Evolutionary conservation across 306 rosid species (phyloP), one percentile per base, ranked within the genome.

Genomic region (Coriaria nepalensis): DNA sequence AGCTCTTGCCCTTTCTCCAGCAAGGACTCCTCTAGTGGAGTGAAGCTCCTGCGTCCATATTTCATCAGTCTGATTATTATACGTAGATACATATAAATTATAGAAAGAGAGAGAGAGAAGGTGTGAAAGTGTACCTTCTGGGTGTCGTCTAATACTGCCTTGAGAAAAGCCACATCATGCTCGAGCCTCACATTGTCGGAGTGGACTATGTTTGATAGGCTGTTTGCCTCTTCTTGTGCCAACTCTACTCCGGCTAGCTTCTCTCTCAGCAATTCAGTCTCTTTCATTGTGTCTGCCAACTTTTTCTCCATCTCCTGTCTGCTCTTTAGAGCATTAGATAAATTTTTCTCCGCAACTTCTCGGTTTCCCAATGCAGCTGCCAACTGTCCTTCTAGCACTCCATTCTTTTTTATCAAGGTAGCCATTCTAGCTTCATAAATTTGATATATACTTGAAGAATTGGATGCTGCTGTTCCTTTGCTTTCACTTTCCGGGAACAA

Each of bases 141-240:
- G 9, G 95, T 90, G 63, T 90, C 98, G 48, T 90, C 98, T 55
- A 81, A 79, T 52, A 90, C 78, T 35, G 95, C 98, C 77, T 90
- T 90, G 76, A 90, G 95, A 58, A 90, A 90, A 59, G 98, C 98
- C 73, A 90, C 95, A 42, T 90, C 98, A 47, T 81, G 98, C 67
- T 90, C 98, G 9, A 90, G 95, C 67, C 95, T 72, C 9, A 84
- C 92, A 48, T 90, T 90, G 79, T 90, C 95, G 13, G 92, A 86
- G 45, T 90, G 95, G 56, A 84, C 95, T 42, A 81, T 77, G 57
- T 70, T 84, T 2, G 97, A 90, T 43, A 84, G 76, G 71, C 70
- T 81, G 63, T 61, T 81, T 15, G 87, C 92, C 58, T 84, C 97
- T 62, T 84, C 95, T 64, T 77, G 94, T 14, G 94, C 82, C 13